These are phyloP conservation scores for Heliocybe sulcata DNA, from an alignment of 1,284 basidiomycete species.

Conservation along the genomic window DNA sequence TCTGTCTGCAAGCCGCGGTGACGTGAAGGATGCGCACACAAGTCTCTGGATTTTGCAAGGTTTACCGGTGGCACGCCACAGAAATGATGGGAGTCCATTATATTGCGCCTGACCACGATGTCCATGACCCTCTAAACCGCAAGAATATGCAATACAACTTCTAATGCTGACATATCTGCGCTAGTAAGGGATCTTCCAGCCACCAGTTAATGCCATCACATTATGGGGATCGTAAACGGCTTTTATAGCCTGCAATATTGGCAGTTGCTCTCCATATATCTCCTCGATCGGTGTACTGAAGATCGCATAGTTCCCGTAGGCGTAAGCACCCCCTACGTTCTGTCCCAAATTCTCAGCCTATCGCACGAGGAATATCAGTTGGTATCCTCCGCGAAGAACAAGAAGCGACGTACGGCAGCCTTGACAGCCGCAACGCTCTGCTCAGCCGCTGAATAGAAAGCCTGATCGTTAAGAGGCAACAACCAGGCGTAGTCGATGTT, in stretches of 20 bases:
- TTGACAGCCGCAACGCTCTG: conserved; percentile 17
- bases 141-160: too few relatives aligned
- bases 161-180: not conserved
- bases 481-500: conserved; percentile 43
- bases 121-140: too few relatives aligned
- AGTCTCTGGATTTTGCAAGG: too few relatives aligned
- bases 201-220: conserved; percentile 1
- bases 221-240: not conserved
- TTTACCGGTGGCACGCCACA: too few relatives aligned
- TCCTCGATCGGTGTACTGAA: conserved; percentile 5
- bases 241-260: not conserved
- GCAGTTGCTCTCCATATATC: not conserved
- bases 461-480: conserved; percentile 23
- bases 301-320: not conserved
- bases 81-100: too few relatives aligned
- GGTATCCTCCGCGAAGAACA: conserved; percentile 23
- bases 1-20: too few relatives aligned
- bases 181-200: not conserved
- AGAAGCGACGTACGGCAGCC: conserved; percentile 24
- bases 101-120: too few relatives aligned
- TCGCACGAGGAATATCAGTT: conserved; percentile 14
- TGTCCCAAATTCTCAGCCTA: not conserved
- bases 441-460: conserved; percentile 29
- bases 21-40: too few relatives aligned
- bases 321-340: not conserved